Evolutionary conservation across 2,329 filamentous ascomycete species (phyloP).

Genomic region (Ceratocystis variospora): DNA sequence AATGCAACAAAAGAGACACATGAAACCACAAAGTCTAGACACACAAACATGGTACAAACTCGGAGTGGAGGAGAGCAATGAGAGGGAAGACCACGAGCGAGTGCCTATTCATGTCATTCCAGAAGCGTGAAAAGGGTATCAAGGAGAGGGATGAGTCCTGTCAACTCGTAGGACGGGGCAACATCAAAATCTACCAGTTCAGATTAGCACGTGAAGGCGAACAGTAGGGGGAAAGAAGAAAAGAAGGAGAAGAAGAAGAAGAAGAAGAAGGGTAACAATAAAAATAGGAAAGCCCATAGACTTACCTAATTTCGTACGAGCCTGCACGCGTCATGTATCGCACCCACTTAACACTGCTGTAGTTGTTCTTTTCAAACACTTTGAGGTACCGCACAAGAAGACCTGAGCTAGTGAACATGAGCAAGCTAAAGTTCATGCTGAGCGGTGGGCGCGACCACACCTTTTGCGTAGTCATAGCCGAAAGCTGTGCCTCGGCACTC

Average conservation of each 20-base stretch:
- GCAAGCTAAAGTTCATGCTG: slow-evolving; percentile 77
- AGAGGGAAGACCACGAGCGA: not conserved
- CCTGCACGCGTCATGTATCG: slow-evolving; percentile 96
- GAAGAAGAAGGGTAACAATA: too few relatives aligned
- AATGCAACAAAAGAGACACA: slow-evolving; percentile 5
- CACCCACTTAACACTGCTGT: slow-evolving; percentile 98
- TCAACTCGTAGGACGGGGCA: slow-evolving; percentile 3
- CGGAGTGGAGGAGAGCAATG: too few relatives aligned
- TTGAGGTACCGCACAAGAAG: slow-evolving; percentile 88
- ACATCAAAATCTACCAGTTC: slow-evolving; percentile 26
- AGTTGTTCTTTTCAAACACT: slow-evolving; percentile 98
- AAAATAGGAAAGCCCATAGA: not conserved
- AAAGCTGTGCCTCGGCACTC: slow-evolving; percentile 82
- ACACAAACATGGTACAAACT: not conserved
- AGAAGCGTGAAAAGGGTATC: slow-evolving; percentile 19
- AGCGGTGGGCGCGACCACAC: slow-evolving; percentile 90
- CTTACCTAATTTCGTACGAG: slow-evolving; percentile 87
- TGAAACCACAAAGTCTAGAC: slow-evolving; percentile 12
- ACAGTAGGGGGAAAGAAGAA: too few relatives aligned
- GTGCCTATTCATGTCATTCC: not conserved
- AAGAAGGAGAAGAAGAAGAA: too few relatives aligned
- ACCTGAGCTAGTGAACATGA: slow-evolving; percentile 97
- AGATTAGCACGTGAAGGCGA: slow-evolving; percentile 18
- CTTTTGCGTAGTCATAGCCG: slow-evolving; percentile 96
- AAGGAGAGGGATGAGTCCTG: slow-evolving; percentile 13